These are phyloP conservation scores for Quercus glauca DNA, from an alignment of 306 rosid species.

Conservation along the genomic window DNA sequence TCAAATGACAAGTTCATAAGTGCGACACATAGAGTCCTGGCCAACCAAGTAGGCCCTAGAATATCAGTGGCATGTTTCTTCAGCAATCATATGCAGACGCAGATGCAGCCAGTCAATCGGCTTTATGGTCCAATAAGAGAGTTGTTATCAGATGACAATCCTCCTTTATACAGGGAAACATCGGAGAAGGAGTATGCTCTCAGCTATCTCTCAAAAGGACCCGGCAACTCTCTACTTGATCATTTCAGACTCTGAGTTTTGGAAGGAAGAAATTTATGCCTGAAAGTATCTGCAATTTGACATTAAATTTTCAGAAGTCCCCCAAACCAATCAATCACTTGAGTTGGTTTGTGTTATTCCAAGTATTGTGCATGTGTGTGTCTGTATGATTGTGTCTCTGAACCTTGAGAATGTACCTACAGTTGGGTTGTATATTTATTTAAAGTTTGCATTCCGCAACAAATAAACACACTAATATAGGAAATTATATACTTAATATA, in stretches of 20 bases:
- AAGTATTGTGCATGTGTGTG: too few species aligned
- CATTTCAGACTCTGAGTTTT: conserved; percentile 3
- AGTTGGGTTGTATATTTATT: too few species aligned
- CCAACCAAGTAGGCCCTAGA: conserved; percentile 32
- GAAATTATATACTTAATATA: too few species aligned
- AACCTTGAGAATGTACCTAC: too few species aligned
- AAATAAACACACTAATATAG: too few species aligned
- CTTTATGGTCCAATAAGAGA: conserved; percentile 43
- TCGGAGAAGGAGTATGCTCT: conserved; percentile 18
- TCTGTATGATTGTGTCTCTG: too few species aligned
- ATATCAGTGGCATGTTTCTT: conserved; percentile 41
- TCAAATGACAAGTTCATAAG: conserved; percentile 47
- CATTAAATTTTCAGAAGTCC: too few species aligned
- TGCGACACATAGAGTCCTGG: conserved; percentile 40
- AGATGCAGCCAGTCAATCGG: conserved; percentile 9
- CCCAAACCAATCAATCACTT: too few species aligned
- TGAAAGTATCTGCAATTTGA: too few species aligned
- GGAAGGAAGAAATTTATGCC: too few species aligned
- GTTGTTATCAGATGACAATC: conserved; percentile 34
- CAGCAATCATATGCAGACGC: background rate
- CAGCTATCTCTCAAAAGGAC: conserved; percentile 32
- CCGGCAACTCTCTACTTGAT: conserved; percentile 31
- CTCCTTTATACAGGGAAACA: conserved; percentile 33
- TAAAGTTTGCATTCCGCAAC: too few species aligned
- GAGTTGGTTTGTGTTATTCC: too few species aligned